phyloP scores from a whole-genome alignment of 163 green algal genomes.

The Trebouxia gelatinosa region DNA sequence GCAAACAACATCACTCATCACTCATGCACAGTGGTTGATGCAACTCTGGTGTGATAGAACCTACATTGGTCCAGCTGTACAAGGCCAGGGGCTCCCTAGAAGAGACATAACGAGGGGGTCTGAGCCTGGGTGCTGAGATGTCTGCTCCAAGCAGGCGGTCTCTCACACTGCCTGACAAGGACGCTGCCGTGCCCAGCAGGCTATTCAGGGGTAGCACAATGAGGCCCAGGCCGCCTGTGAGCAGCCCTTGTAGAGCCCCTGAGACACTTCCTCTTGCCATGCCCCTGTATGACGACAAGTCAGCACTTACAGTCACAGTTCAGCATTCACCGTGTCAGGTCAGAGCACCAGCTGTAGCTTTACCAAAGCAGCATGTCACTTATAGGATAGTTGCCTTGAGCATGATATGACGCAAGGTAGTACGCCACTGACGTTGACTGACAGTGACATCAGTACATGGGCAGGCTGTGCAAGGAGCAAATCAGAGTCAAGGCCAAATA shows the following conservation, averaged over 20 bases:
- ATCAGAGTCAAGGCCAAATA: not conserved
- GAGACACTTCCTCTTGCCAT: constrained; percentile 41
- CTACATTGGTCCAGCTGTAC: constrained; percentile 50
- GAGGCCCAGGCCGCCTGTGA: constrained; percentile 46
- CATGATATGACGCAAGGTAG: no score
- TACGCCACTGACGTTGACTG: no score
- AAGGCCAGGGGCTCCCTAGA: constrained; percentile 42
- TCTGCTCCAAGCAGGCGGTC: constrained; percentile 36
- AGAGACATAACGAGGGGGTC: constrained; percentile 53
- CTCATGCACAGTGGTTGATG: not conserved
- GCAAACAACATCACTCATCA: not conserved
- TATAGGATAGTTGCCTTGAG: no score
- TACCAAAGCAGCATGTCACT: not conserved
- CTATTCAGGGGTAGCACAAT: constrained; percentile 48
- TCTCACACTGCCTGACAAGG: constrained; percentile 39
- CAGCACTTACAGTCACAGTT: not conserved
- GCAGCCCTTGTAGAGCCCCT: constrained; percentile 50
- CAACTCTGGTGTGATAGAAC: not conserved
- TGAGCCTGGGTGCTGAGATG: constrained; percentile 30
- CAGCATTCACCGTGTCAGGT: not conserved
- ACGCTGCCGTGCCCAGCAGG: constrained; percentile 50
- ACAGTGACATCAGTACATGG: not conserved
- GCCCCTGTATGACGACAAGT: constrained; percentile 29
- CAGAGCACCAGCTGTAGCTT: not conserved
- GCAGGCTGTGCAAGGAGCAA: not conserved